A percentile compares a stretch with the other conserved stretches of the same genome.
Conservation (phyloP, 139 green algal species). For the Dunaliella sp. region DNA sequence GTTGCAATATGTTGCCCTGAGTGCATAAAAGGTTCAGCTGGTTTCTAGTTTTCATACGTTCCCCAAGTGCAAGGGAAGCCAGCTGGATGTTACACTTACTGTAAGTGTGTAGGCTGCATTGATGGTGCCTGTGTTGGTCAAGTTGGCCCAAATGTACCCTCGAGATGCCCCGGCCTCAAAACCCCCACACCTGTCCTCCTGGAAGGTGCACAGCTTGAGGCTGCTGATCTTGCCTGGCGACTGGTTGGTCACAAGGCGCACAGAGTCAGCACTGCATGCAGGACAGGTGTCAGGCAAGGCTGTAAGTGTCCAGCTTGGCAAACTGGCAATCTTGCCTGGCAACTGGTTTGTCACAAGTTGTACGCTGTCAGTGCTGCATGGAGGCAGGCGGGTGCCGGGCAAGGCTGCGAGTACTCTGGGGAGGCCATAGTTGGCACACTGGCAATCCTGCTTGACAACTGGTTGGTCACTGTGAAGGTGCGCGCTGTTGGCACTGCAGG, state of each 20-base stretch:
- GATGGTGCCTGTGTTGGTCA: slow-evolving; percentile 65
- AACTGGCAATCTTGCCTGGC: slow-evolving; percentile 59
- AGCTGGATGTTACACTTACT: slow-evolving; percentile 1
- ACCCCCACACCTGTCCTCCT: slow-evolving; percentile 49
- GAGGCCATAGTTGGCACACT: no score
- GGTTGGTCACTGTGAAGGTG: no score
- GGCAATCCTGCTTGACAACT: no score
- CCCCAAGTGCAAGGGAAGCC: background rate
- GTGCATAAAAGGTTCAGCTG: background rate
- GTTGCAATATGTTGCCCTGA: background rate
- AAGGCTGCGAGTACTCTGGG: no score
- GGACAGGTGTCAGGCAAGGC: no score
- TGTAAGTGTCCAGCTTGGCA: slow-evolving; percentile 9
- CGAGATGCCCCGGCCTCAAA: slow-evolving; percentile 63
- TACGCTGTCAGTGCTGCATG: slow-evolving; percentile 69
- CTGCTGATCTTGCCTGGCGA: slow-evolving; percentile 59
- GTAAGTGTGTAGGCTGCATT: slow-evolving; percentile 54
- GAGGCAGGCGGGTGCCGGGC: no score
- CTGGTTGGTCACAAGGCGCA: slow-evolving; percentile 61
- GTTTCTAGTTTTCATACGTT: background rate
- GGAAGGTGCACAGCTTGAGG: slow-evolving; percentile 9
- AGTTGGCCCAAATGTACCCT: slow-evolving; percentile 60
- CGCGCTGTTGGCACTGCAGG: no score
- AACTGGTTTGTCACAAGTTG: slow-evolving; percentile 57
- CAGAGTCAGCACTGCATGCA: slow-evolving; percentile 64